Percentiles rank a stretch among this genome's conserved stretches.
These are phyloP conservation scores for Paecilomyces fulvus DNA, from an alignment of 2,329 filamentous ascomycete genomes.

Conservation along the genomic window DNA sequence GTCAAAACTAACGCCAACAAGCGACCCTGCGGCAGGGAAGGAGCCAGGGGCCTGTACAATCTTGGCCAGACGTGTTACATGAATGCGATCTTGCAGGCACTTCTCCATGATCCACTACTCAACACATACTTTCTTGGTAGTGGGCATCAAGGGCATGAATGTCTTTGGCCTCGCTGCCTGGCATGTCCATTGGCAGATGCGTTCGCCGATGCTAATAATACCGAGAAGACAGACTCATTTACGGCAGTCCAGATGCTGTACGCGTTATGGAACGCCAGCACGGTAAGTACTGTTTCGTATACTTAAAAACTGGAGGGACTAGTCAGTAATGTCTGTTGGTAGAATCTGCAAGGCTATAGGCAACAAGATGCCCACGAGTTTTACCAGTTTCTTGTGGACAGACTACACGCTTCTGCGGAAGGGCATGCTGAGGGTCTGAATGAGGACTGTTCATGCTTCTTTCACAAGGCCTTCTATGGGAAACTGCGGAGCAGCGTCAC, in stretches of 20 bases:
- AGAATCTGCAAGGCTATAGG: constrained; percentile 77
- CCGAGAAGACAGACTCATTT: constrained; percentile 68
- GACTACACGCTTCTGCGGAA: constrained; percentile 71
- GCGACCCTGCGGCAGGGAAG: constrained; percentile 76
- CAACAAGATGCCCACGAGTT: constrained; percentile 98
- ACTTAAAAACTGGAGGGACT: background rate
- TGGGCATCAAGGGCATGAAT: constrained; percentile 73
- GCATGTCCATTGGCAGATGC: constrained; percentile 55
- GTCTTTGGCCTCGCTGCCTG: constrained; percentile 50
- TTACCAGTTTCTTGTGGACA: constrained; percentile 89
- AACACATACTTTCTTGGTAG: constrained; percentile 88
- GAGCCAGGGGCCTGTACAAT: constrained; percentile 88
- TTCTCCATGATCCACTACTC: constrained; percentile 87
- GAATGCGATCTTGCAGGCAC: constrained; percentile 87
- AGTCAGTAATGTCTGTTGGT: background rate
- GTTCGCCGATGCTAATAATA: constrained; percentile 56
- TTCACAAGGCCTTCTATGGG: constrained; percentile 91
- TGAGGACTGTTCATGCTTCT: constrained; percentile 69
- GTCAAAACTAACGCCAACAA: constrained; percentile 69
- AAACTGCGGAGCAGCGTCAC: constrained; percentile 85
- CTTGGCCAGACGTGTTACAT: constrained; percentile 98
- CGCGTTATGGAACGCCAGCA: constrained; percentile 79
- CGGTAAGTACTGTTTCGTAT: constrained; percentile 39
- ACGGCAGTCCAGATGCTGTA: constrained; percentile 83
- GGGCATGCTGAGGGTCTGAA: constrained; percentile 54